phyloP scores from a whole-genome alignment of 352 stramenopile species.

The Albugo candida region DNA sequence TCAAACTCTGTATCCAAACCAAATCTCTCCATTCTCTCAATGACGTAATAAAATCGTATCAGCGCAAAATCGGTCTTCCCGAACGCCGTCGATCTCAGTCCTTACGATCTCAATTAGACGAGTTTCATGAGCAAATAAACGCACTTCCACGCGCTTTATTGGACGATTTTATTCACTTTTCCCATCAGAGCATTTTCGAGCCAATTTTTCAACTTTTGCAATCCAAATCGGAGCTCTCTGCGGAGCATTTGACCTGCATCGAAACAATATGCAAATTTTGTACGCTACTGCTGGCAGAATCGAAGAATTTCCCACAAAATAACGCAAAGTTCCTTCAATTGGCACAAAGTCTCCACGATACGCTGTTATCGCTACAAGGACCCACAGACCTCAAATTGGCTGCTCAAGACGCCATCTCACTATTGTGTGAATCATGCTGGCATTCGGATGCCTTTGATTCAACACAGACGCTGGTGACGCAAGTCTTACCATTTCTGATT shows the following conservation, averaged over 20 bases:
- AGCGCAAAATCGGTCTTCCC: too few species aligned
- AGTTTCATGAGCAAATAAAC: not conserved
- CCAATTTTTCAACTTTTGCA: conserved; percentile 1
- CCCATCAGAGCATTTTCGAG: not conserved
- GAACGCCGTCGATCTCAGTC: not conserved
- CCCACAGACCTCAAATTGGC: conserved; percentile 15
- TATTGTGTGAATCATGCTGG: conserved; percentile 61
- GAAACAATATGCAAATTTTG: conserved; percentile 27
- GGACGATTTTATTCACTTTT: conserved; percentile 1
- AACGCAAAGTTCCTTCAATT: conserved; percentile 35
- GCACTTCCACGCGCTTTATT: not conserved
- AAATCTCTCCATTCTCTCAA: too few species aligned
- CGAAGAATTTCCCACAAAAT: conserved; percentile 25
- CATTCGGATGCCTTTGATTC: conserved; percentile 28
- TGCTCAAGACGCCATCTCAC: conserved; percentile 47
- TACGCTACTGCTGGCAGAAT: conserved; percentile 28
- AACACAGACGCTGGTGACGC: conserved; percentile 54
- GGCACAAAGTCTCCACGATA: conserved; percentile 39
- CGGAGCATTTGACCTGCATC: too few species aligned
- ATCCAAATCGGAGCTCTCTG: not conserved
- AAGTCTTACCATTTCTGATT: conserved; percentile 69
- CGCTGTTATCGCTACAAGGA: conserved; percentile 30
- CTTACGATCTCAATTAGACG: not conserved
- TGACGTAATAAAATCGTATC: too few species aligned
- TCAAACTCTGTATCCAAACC: too few species aligned